Percentiles rank a stretch among this genome's conserved stretches.
phyloP scores from a whole-genome alignment of 2,329 filamentous ascomycete genomes.

The Alternaria sp. region DNA sequence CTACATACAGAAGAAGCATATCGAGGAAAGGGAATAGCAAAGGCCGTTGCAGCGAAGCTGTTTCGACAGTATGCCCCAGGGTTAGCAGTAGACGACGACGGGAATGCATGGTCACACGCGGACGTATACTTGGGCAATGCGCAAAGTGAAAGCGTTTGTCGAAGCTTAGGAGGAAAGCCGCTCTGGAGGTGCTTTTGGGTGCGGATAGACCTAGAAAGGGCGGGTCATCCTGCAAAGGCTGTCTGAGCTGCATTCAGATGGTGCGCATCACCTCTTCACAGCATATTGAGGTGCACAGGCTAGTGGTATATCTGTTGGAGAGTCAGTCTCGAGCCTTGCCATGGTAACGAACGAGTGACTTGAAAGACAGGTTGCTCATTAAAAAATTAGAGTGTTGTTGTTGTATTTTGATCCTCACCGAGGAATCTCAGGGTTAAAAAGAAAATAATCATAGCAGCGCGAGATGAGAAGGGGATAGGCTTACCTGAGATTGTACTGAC shows the following conservation, averaged over 20 bases:
- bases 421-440: slow-evolving; percentile 70
- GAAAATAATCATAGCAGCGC: slow-evolving; percentile 62
- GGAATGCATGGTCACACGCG: slow-evolving; percentile 64
- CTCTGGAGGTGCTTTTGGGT: slow-evolving; percentile 67
- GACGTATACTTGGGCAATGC: slow-evolving; percentile 69
- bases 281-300: background rate
- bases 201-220: slow-evolving; percentile 50
- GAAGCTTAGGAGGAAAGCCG: slow-evolving; percentile 63
- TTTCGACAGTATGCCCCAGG: slow-evolving; percentile 54
- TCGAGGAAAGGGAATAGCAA: slow-evolving; percentile 68
- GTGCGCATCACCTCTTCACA: slow-evolving; percentile 3
- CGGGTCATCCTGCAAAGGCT: slow-evolving; percentile 22
- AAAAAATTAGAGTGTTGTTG: slow-evolving; percentile 76
- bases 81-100: slow-evolving; percentile 39
- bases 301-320: slow-evolving; percentile 20
- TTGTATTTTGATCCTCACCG: slow-evolving; percentile 67
- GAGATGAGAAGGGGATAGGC: slow-evolving; percentile 23
- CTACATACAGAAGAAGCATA: slow-evolving; percentile 67
- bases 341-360: background rate
- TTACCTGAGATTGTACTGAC: slow-evolving; percentile 39
- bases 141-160: slow-evolving; percentile 68
- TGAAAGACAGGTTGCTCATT: slow-evolving; percentile 54
- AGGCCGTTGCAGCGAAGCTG: slow-evolving; percentile 64
- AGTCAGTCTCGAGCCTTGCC: slow-evolving; percentile 24
- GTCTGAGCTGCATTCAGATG: background rate